These are phyloP conservation scores for Penicillium nordicum DNA, from an alignment of 2,329 filamentous ascomycete species.

Conservation along the genomic window DNA sequence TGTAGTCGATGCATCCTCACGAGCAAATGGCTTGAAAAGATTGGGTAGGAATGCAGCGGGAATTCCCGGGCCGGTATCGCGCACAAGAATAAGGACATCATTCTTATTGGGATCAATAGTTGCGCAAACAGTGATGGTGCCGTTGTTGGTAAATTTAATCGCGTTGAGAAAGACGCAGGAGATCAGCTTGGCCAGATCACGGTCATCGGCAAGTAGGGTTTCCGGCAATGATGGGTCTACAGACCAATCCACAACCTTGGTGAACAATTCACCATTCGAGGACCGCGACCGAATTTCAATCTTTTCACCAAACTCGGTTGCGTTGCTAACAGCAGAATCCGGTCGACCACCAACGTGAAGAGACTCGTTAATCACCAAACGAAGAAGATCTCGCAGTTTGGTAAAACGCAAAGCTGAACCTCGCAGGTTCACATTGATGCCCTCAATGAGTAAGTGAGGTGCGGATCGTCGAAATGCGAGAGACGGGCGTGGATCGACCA, in stretches of 20 bases:
- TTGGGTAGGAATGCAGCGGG: conserved; percentile 62
- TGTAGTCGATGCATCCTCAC: conserved; percentile 66
- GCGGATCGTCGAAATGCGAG: conserved; percentile 37
- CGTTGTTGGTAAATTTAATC: conserved; percentile 67
- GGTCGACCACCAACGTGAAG: conserved; percentile 48
- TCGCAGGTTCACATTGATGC: conserved; percentile 34
- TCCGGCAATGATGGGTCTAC: conserved; percentile 48
- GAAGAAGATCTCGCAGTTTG: conserved; percentile 46
- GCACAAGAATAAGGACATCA: conserved; percentile 59
- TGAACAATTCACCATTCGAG: conserved; percentile 44
- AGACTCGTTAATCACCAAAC: conserved; percentile 47
- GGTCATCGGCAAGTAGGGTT: conserved; percentile 54
- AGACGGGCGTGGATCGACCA: conserved; percentile 36
- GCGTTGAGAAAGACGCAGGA: conserved; percentile 65
- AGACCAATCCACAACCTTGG: conserved; percentile 47
- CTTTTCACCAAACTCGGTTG: conserved; percentile 44
- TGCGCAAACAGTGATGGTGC: conserved; percentile 56
- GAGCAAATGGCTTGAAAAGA: conserved; percentile 67
- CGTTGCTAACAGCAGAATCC: conserved; percentile 45
- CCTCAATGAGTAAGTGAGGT: conserved; percentile 36
- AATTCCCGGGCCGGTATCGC: conserved; percentile 67
- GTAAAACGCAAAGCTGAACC: conserved; percentile 41
- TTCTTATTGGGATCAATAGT: conserved; percentile 50
- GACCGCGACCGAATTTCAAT: conserved; percentile 46
- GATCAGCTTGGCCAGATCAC: conserved; percentile 61